Evolutionary conservation across 2,329 filamentous ascomycete genomes (phyloP).

Genomic region (Xylaria sp.): DNA sequence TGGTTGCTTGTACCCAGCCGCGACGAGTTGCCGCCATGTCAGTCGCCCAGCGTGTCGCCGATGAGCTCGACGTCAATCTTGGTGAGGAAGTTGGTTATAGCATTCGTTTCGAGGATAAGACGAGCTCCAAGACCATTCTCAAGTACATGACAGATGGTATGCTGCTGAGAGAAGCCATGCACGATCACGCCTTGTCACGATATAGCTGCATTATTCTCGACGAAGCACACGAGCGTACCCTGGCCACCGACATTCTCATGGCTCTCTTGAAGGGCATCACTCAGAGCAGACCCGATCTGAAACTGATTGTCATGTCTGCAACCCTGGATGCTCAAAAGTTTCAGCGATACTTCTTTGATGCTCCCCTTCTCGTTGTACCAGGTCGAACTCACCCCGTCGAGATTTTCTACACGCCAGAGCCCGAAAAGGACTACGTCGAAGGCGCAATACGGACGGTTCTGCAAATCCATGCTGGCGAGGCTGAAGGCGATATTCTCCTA

Average conservation of each 20-base stretch:
- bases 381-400: constrained; percentile 96
- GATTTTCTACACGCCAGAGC: constrained; percentile 97
- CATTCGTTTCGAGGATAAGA: constrained; percentile 98
- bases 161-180: constrained; percentile 94
- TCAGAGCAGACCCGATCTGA: constrained; percentile 81
- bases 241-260: constrained; percentile 97
- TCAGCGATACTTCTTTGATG: constrained; percentile 94
- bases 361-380: constrained; percentile 89
- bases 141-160: constrained; percentile 99
- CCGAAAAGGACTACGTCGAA: constrained; percentile 96
- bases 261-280: constrained; percentile 92
- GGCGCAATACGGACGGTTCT: constrained; percentile 92
- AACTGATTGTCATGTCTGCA: constrained; percentile 99
- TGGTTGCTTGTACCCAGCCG: constrained; percentile 96
- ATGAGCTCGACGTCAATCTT: constrained; percentile 92
- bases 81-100: constrained; percentile 98
- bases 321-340: constrained; percentile 98
- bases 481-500: constrained; percentile 88
- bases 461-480: constrained; percentile 93
- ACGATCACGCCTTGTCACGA: constrained; percentile 87
- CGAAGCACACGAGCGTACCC: constrained; percentile 96
- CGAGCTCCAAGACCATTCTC: constrained; percentile 83
- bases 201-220: constrained; percentile 99
- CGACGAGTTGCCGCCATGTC: constrained; percentile 98
- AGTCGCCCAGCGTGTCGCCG: constrained; percentile 94